Evolutionary conservation across 2,329 filamentous ascomycete species (phyloP), one percentile per base, ranked within the genome.

Genomic region (Biscogniauxia marginata): DNA sequence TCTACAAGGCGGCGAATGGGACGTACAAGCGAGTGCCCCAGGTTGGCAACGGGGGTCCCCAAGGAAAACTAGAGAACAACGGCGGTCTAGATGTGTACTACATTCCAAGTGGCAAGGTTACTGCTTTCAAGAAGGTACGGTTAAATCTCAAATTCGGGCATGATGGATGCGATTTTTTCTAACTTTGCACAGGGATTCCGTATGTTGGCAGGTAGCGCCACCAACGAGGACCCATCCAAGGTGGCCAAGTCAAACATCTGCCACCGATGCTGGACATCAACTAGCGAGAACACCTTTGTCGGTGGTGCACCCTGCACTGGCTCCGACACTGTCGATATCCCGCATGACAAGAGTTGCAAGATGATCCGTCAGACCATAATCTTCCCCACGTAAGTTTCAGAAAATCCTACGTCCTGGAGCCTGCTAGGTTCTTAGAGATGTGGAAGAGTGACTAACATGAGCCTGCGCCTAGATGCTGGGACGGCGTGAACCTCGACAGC

Each of bases 351-450:
- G 57, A 71, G 63, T 54, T 80, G 77, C 74, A 79, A 80, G 71
- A 79, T 80, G 74, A 80, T 81, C 71, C 75, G 78, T 59, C 77
- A 79, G 65, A 80, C 78, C 64, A 77, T 80, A 67, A 79, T 80
- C 68, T 81, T 80, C 71, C 75, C 75, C 5, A 70, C 72, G 71
- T 74, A 69, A 64, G 68, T 64, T 48, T 48, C n/a, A n/a, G n/a
- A n/a, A n/a, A n/a, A 9, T 13, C 1, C 4, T 18, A 24, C n/a
- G 20, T 6, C 22, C 44, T 19, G 19, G 11, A 39, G 1, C 6
- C 11, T 6, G 6, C 24, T 39, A 39, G 13, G 13, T 39, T 39
- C 9, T 9, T 23, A 7, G 45, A 6, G 1, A 8, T 48, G 13
- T 21, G 25, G 3, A 39, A 20, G 8, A 6, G 20, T 4, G 19